Evolutionary conservation across 2,329 filamentous ascomycete genomes (phyloP), one percentile per base, ranked within the genome.

Genomic region (Metarhizium album): DNA sequence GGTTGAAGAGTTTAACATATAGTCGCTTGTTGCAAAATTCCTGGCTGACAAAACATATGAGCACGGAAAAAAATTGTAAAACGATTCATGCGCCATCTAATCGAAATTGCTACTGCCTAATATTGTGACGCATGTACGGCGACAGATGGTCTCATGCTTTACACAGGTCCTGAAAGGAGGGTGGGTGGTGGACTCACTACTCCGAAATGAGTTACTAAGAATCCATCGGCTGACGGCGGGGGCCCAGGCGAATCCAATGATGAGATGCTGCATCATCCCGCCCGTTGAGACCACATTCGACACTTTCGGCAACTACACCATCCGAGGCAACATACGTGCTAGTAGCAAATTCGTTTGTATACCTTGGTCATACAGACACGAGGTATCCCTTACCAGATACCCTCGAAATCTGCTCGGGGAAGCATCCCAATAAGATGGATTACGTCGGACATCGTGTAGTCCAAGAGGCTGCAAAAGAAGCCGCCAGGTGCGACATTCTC

Each of bases 371-470:
- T 29, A 29, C 27, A 29, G 27, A 29, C 7, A 29, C 27, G 27
- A 29, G 27, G 7, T 29, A 8, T 6, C 11, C 27, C 27, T 29
- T 8, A 9, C 27, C 27, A 29, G 11, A 9, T 29, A 11, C 27
- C 33, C 11, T 35, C 9, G 4, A 35, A 11, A 35, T 35, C 14
- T 13, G 33, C 14, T 3, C 33, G 2, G 4, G 33, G 33, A 35
- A 35, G 16, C 11, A 35, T 35, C 13, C 8, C 9, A n/a, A 16
- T 22, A 31, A 20, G 23, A 80, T 80, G 78, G 77, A 81, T 52
- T 78, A 80, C 70, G 73, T 80, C 58, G 71, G 78, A 61, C 72
- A 77, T 54, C 74, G 75, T 55, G 70, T 80, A 60, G 71, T 71
- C 58, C 72, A 80, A 54, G 73, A 78, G 63, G 76, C 74, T 55